Conservation (phyloP, 2,329 filamentous ascomycete species). For the Xylaria arbuscula region DNA sequence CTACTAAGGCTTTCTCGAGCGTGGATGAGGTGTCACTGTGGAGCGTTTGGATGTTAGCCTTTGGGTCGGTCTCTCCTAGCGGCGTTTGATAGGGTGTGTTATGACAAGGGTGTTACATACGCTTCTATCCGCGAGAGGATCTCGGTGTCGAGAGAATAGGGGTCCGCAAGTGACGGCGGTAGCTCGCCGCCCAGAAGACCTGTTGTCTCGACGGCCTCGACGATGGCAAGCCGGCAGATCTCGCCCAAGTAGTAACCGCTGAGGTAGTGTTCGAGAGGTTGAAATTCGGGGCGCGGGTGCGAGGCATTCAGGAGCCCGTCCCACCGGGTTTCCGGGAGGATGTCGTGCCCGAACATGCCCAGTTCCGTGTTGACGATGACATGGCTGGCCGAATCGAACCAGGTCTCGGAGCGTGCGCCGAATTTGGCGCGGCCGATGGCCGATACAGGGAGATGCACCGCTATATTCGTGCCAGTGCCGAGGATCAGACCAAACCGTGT, state of each 20-base stretch:
- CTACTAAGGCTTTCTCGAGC: constrained; percentile 57
- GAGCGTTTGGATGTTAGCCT: constrained; percentile 31
- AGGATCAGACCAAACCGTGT: constrained; percentile 74
- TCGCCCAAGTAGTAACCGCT: constrained; percentile 76
- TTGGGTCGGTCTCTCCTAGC: neutral
- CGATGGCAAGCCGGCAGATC: constrained; percentile 66
- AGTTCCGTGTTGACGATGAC: constrained; percentile 76
- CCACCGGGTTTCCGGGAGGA: constrained; percentile 71
- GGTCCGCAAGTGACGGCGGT: constrained; percentile 62
- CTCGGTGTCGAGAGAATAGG: constrained; percentile 71
- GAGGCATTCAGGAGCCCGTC: constrained; percentile 63
- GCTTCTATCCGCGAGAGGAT: constrained; percentile 67
- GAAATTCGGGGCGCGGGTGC: constrained; percentile 60
- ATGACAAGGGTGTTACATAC: constrained; percentile 55
- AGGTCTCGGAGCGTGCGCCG: constrained; percentile 63
- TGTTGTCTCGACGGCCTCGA: constrained; percentile 67
- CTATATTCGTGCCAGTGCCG: constrained; percentile 75
- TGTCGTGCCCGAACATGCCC: constrained; percentile 71
- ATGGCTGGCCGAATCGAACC: constrained; percentile 69
- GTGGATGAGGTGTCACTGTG: constrained; percentile 58
- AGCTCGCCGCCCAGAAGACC: constrained; percentile 67
- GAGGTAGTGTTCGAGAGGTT: constrained; percentile 60
- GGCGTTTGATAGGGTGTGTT: neutral
- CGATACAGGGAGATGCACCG: constrained; percentile 70
- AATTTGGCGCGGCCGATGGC: constrained; percentile 68